Evolutionary conservation across 164 flowering plant species (phyloP).

Genomic region (Stephania japonica): DNA sequence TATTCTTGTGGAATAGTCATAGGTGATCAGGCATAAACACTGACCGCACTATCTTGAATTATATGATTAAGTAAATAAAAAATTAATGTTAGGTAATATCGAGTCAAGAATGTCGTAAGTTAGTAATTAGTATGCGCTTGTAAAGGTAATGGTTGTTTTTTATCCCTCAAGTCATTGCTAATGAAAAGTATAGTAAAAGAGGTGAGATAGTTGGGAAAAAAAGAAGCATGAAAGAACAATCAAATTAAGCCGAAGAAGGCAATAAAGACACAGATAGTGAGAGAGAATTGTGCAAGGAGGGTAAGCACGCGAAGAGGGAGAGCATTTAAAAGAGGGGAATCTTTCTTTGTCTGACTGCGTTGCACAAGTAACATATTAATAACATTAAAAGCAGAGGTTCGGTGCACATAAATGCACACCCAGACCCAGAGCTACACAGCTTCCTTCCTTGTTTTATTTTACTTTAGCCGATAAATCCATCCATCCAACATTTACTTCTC

Average conservation of each 20-base stretch:
- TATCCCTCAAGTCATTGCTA: no score
- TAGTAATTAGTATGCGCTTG: no score
- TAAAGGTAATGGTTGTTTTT: no score
- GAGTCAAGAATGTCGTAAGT: no score
- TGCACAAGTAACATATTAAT: no score
- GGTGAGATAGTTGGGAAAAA: neutral
- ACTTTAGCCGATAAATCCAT: neutral
- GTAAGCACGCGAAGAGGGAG: neutral
- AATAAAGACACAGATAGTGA: no score
- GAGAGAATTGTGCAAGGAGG: no score
- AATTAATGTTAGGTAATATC: no score
- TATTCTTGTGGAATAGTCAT: neutral
- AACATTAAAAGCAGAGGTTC: neutral
- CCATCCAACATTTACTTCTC: neutral
- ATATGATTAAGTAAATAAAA: no score
- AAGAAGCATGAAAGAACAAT: neutral
- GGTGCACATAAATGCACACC: neutral
- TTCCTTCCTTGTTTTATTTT: neutral
- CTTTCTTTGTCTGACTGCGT: slow-evolving; percentile 9
- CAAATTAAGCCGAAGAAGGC: neutral
- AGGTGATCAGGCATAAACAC: no score
- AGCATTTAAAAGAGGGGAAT: neutral
- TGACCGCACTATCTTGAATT: no score
- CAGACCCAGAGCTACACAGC: neutral
- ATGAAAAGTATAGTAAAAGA: no score